Evolutionary conservation across 345 rosid genomes (phyloP), one percentile per base, ranked within the genome.

Genomic region (Tarenaya hassleriana): DNA sequence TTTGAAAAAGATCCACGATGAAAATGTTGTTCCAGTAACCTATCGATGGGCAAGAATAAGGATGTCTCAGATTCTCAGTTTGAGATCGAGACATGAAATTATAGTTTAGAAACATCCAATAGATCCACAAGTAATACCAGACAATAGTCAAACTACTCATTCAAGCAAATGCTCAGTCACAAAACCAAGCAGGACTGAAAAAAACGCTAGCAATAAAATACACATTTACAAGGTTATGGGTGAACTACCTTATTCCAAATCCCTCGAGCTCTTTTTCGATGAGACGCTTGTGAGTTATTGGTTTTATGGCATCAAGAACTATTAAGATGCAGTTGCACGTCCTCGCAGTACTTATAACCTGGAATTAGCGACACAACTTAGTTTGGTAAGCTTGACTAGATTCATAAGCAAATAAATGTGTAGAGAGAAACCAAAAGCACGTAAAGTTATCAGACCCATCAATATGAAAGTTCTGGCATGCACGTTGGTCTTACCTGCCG

Each of bases 191-290:
- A 40, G 35, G 41, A 60, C n/a, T 13, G 11, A 52, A 29, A 44
- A 34, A 10, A 4, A 24, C 0, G 41, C 21, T 9, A 2, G 50
- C n/a, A n/a, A n/a, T n/a, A n/a, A n/a, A n/a, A n/a, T n/a, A n/a
- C n/a, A n/a, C n/a, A n/a, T n/a, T n/a, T n/a, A n/a, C n/a, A n/a
- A n/a, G n/a, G n/a, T n/a, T n/a, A n/a, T n/a, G n/a, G n/a, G n/a
- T n/a, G n/a, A n/a, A n/a, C n/a, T 74, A 92, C 98, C 98, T 81
- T 68, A 92, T 92, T 60, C 98, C 98, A 69, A 92, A 92, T 50
- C 98, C 97, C 77, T 92, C 97, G 4, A 92, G 97, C 74, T 92
- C 98, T 64, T 92, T 92, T 73, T 91, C 96, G 59, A 91, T 87
- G 58, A 91, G 75, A 55, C 96, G 98, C 73, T 91, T 91, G 76